Evolutionary conservation across 441 rosid species (phyloP), one percentile per base, ranked within the genome.

Genomic region (Gossypium aridum): DNA sequence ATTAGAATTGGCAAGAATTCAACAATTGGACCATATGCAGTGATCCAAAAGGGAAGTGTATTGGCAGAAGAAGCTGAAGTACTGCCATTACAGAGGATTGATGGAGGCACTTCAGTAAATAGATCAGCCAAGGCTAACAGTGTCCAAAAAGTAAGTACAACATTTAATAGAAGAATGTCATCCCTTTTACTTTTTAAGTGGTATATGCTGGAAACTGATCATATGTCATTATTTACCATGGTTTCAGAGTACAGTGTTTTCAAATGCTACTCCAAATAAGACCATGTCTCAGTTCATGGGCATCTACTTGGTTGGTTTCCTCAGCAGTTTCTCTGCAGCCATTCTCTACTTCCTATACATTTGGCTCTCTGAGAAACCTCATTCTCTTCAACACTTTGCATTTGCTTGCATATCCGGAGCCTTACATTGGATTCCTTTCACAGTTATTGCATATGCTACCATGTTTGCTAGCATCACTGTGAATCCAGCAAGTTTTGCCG

Each of bases 341-440:
- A 74, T 78, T 17, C 17, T 80, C 56, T 88, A 85, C 76, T 67
- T 81, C 72, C 64, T 86, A 55, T 86, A 80, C 85, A 80, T 83
- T 61, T 65, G 78, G 81, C 59, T 83, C 31, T 79, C 81, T 62
- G 80, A 70, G 65, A 79, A 56, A 20, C 73, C 80, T 49, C 77
- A 80, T 56, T 87, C 91, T 65, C 69, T 77, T 60, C 81, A 80
- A 53, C 82, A 79, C 65, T 82, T 88, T 72, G 72, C 86, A 34
- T 88, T 90, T 69, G 2, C 86, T 61, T 88, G 91, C 85, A 78
- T 88, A 73, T 70, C 80, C 12, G 95, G 95, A 80, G 86, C 91
- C 47, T 86, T 88, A 31, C 89, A 87, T 57, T 90, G 95, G 92
- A 31, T 84, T 47, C 92, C 92, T 0, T 87, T 86, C 82, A 83